phyloP scores from a whole-genome alignment of 2,329 filamentous ascomycete genomes.

The Hypoxylon sp. region DNA sequence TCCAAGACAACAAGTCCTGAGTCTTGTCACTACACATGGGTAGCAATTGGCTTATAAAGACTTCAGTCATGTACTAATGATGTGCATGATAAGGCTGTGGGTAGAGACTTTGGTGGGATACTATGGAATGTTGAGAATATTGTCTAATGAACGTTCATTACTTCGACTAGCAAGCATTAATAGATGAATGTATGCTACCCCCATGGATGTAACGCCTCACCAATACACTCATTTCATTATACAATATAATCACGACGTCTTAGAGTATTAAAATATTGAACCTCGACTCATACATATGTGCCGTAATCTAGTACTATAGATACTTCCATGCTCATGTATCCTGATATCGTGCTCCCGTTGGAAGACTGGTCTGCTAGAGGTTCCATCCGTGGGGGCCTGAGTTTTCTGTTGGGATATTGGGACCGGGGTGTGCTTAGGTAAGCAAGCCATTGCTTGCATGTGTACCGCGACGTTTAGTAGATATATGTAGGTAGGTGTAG shows the following conservation, averaged over 20 bases:
- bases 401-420: too few species aligned
- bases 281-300: background rate
- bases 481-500: too few species aligned
- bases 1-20: background rate
- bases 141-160: background rate
- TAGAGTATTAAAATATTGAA: background rate
- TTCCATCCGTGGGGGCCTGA: too few species aligned
- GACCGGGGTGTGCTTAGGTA: too few species aligned
- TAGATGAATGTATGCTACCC: background rate
- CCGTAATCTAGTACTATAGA: too few species aligned
- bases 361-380: too few species aligned
- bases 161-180: background rate
- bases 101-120: background rate
- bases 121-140: background rate
- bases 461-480: too few species aligned
- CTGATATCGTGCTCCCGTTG: too few species aligned
- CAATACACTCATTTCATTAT: background rate
- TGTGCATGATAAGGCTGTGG: background rate
- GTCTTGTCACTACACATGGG: too few species aligned
- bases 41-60: background rate
- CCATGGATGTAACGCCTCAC: background rate
- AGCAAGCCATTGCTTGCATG: too few species aligned
- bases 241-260: background rate
- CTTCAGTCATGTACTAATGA: background rate
- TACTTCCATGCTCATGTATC: too few species aligned